Conservation (phyloP, 129 eudicot genomes). For the Pulicaria dysenterica region DNA sequence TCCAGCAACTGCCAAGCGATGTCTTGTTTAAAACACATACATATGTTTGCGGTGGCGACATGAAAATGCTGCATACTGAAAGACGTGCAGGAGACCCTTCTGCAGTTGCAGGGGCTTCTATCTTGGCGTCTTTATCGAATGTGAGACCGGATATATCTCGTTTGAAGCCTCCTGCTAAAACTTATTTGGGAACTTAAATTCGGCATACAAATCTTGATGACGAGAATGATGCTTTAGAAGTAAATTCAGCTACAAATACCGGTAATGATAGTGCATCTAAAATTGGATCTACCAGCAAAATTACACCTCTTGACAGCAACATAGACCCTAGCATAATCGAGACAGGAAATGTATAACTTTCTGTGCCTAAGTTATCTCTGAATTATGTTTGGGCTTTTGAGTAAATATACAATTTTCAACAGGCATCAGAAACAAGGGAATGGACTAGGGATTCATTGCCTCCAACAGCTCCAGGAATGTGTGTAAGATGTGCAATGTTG, state of each 20-base stretch:
- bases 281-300: conserved; percentile 50
- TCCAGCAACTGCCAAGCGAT: conserved; percentile 57
- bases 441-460: conserved; percentile 47
- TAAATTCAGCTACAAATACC: conserved; percentile 58
- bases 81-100: conserved; percentile 76
- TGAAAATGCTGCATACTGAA: conserved; percentile 48
- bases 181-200: conserved; percentile 41
- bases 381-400: conserved; percentile 13
- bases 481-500: conserved; percentile 57
- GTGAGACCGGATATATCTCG: conserved; percentile 56
- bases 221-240: conserved; percentile 72
- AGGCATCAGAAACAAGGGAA: conserved; percentile 59
- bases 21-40: conserved; percentile 49
- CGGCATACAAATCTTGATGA: conserved; percentile 56
- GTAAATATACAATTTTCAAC: conserved; percentile 19
- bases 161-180: conserved; percentile 52
- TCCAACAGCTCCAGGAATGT: conserved; percentile 48
- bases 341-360: conserved; percentile 45
- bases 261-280: conserved; percentile 56
- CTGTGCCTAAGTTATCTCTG: not conserved
- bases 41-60: conserved; percentile 37
- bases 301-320: conserved; percentile 49
- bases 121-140: conserved; percentile 75
- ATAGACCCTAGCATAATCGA: conserved; percentile 46
- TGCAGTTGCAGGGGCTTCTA: conserved; percentile 84